Evolutionary conservation across 129 eudicot species (phyloP), one percentile per base, ranked within the genome.

Genomic region (Oenanthe sinensis): DNA sequence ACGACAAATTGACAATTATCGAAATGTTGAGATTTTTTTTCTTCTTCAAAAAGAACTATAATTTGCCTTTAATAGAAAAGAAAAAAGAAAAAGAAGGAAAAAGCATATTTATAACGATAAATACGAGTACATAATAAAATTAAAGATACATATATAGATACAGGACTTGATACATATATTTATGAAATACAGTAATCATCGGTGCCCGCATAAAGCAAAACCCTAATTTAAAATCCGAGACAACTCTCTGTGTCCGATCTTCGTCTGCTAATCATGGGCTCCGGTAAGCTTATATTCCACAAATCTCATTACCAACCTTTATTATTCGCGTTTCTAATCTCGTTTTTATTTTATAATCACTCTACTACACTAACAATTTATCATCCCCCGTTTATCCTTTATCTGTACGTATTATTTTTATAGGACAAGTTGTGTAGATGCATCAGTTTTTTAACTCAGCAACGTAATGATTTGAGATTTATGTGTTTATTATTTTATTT

Each of bases 211-310:
- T 5, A 71, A 73, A 44, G 8, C 39, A 73, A 24, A 73, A 73
- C 76, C 76, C 76, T 73, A 73, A 10, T 60, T 60, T 60, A 10
- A 43, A 73, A 1, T n/a, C 46, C 50, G 76, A 45, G 12, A 3
- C 43, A 19, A 14, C 48, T 70, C 16, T 77, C 43, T 39, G 85
- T 9, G 70, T 82, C 44, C 79, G 81, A 2, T 14, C 71, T 46
- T 67, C 78, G 58, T 74, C 81, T 3, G 20, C 20, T 70, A 81
- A 83, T 68, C 82, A 87, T 88, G 91, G 91, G 89, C 78, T 88
- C 91, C 49, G 91, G 91, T 85, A 70, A 78, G 78, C 13, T 39
- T 42, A 44, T 42, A 44, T 40, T 28, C 79, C 19, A 13, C 13
- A 48, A 48, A 48, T 48, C 52, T 48, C 52, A 4, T 48, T 14